These are phyloP conservation scores for Colletotrichum tamarilloi DNA, from an alignment of 2,329 filamentous ascomycete species.

Conservation along the genomic window DNA sequence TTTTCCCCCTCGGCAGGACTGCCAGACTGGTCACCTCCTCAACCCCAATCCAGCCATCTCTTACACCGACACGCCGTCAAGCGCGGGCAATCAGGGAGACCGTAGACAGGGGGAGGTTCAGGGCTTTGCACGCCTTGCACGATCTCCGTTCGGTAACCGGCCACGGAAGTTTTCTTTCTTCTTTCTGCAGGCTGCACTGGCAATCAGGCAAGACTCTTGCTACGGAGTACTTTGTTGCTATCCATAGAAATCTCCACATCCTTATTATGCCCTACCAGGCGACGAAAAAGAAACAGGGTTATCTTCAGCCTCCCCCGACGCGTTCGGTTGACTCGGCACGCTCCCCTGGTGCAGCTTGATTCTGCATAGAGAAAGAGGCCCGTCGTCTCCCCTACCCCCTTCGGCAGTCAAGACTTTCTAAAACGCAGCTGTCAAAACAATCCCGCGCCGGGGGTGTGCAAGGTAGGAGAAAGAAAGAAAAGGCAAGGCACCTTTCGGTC, in stretches of 20 bases:
- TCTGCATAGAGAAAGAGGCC: not conserved
- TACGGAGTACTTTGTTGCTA: not conserved
- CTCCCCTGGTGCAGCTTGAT: not conserved
- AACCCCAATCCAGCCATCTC: not conserved
- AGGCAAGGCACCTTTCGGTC: not conserved
- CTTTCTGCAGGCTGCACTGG: not conserved
- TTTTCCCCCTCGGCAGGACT: not conserved
- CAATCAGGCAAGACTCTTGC: not conserved
- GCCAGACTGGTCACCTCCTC: not conserved
- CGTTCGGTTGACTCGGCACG: conserved; percentile 11
- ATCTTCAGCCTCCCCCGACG: not conserved
- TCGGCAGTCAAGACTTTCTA: not conserved
- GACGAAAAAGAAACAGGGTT: not conserved
- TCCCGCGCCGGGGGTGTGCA: not conserved
- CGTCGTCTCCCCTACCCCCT: not conserved
- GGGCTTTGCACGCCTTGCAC: not conserved
- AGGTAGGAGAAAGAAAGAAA: not conserved
- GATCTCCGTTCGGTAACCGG: conserved; percentile 14
- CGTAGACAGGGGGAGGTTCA: too few species aligned
- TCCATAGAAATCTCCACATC: conserved; percentile 2
- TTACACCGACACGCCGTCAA: conserved; percentile 24
- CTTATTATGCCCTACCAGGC: not conserved
- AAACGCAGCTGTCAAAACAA: conserved; percentile 10
- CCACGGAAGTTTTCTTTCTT: not conserved
- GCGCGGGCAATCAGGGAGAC: conserved; percentile 10